A percentile compares a stretch with the other conserved stretches of the same genome.
These are phyloP conservation scores for Corylus avellana DNA, from an alignment of 306 rosid genomes.

Conservation along the genomic window DNA sequence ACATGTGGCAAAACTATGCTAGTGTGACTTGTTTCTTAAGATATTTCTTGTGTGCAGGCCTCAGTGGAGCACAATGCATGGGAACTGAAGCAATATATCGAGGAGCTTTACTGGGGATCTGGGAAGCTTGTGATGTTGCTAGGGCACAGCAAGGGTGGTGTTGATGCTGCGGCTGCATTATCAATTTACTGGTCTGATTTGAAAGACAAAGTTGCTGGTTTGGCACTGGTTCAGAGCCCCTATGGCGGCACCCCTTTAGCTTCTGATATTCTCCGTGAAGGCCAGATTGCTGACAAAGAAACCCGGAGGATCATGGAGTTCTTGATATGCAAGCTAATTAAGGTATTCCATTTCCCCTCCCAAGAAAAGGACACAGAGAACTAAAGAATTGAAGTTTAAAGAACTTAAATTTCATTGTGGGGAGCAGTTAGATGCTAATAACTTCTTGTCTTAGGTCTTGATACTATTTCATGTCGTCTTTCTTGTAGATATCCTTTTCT, in stretches of 20 bases:
- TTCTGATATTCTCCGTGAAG: slow-evolving; percentile 75
- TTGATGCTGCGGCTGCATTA: slow-evolving; percentile 80
- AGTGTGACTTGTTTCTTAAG: background rate
- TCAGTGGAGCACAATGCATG: slow-evolving; percentile 78
- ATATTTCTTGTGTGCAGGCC: slow-evolving; percentile 43
- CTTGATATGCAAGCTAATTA: slow-evolving; percentile 75
- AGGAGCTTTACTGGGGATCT: slow-evolving; percentile 86
- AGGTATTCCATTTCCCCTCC: slow-evolving; percentile 44
- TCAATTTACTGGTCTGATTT: slow-evolving; percentile 67
- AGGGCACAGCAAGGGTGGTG: slow-evolving; percentile 91
- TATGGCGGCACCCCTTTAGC: slow-evolving; percentile 86
- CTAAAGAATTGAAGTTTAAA: background rate
- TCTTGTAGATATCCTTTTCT: background rate
- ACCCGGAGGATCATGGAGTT: slow-evolving; percentile 73
- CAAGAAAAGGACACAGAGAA: background rate
- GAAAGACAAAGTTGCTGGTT: slow-evolving; percentile 80
- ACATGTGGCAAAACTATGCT: background rate
- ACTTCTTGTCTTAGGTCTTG: background rate
- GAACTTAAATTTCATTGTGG: background rate
- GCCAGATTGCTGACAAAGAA: slow-evolving; percentile 85
- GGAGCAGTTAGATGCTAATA: background rate
- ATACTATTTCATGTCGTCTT: background rate
- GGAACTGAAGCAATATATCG: slow-evolving; percentile 77
- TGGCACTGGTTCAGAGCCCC: slow-evolving; percentile 82
- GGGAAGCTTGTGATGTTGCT: slow-evolving; percentile 76